Evolutionary conservation across 2,329 filamentous ascomycete species (phyloP).

Genomic region (Fusarium pseudonygamai): DNA sequence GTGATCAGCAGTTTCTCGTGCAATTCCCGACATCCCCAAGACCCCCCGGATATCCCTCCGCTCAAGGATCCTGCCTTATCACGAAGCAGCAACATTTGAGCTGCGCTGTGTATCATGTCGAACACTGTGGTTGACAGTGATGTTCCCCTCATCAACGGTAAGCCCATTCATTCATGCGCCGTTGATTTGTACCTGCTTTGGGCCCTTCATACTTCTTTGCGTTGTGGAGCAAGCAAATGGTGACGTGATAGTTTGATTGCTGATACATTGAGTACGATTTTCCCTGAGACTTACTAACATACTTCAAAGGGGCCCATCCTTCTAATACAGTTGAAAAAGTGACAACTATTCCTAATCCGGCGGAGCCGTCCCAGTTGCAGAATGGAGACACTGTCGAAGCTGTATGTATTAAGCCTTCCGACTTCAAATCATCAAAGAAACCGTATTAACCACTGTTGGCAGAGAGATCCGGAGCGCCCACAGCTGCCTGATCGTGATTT

Average conservation of each 20-base stretch:
- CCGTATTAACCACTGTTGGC: slow-evolving; percentile 5
- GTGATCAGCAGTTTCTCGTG: not conserved
- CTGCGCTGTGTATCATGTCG: slow-evolving; percentile 24
- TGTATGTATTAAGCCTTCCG: slow-evolving; percentile 11
- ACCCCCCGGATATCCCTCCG: slow-evolving; percentile 8
- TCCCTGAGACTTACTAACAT: slow-evolving; percentile 16
- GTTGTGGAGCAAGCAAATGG: not conserved
- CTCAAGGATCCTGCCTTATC: not conserved
- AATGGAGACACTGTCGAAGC: slow-evolving; percentile 1
- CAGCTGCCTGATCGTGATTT: slow-evolving; percentile 21
- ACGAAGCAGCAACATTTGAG: slow-evolving; percentile 5
- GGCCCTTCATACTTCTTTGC: not conserved
- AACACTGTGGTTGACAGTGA: slow-evolving; percentile 12
- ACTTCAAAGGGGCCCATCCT: not conserved
- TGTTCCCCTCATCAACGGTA: slow-evolving; percentile 27
- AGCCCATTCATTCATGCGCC: slow-evolving; percentile 13
- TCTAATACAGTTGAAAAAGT: slow-evolving; percentile 37
- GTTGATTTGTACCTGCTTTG: not conserved
- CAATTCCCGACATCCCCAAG: slow-evolving; percentile 15
- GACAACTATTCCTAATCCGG: slow-evolving; percentile 31
- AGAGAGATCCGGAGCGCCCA: slow-evolving; percentile 7
- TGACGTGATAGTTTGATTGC: not conserved
- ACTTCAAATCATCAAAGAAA: not conserved
- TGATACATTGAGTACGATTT: not conserved
- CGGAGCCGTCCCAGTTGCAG: slow-evolving; percentile 11